Conservation (phyloP, 2,329 filamentous ascomycete species). For the Fusarium chaquense region DNA sequence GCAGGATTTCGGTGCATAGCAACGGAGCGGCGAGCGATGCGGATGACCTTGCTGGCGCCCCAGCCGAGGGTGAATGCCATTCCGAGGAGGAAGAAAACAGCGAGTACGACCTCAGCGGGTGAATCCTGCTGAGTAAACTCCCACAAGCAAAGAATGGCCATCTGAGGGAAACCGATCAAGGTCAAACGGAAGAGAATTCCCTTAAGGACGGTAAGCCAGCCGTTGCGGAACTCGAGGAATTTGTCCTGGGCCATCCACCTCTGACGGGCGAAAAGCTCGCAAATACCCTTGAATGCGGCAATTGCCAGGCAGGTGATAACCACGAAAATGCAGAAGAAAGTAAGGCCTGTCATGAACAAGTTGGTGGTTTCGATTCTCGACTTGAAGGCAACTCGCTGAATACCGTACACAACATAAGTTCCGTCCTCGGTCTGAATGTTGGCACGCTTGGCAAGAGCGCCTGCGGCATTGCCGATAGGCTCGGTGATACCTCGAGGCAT, state of each 20-base stretch:
- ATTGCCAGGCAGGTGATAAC: constrained; percentile 79
- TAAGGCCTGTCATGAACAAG: constrained; percentile 90
- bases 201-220: constrained; percentile 92
- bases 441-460: constrained; percentile 63
- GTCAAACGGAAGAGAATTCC: constrained; percentile 92
- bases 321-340: constrained; percentile 90
- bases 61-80: constrained; percentile 82
- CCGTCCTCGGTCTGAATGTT: constrained; percentile 67
- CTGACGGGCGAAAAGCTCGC: constrained; percentile 79
- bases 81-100: constrained; percentile 88
- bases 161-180: constrained; percentile 91
- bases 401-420: constrained; percentile 77
- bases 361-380: constrained; percentile 89
- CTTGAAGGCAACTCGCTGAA: constrained; percentile 89
- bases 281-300: constrained; percentile 81
- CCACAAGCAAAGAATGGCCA: constrained; percentile 92
- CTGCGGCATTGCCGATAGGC: constrained; percentile 55
- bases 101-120: constrained; percentile 84
- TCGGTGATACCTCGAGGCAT: constrained; percentile 58
- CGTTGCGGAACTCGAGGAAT: constrained; percentile 93
- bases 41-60: constrained; percentile 91
- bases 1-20: constrained; percentile 95
- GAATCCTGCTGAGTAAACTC: constrained; percentile 91
- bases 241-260: constrained; percentile 86
- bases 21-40: constrained; percentile 88